phyloP scores from a whole-genome alignment of 352 stramenopile genomes.

The Blastocystis sp. region DNA sequence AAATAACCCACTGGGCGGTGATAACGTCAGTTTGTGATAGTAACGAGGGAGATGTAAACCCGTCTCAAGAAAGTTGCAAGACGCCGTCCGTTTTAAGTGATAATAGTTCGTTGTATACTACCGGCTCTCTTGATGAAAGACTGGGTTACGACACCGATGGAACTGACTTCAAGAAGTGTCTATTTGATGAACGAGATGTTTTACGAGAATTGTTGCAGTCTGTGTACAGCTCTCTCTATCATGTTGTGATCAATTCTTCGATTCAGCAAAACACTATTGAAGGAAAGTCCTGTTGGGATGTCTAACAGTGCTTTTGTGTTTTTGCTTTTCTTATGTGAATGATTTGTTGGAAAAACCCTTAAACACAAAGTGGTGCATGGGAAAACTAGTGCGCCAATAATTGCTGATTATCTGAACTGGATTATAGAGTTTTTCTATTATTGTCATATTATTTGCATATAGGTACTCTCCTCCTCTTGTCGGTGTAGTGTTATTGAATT shows the following conservation, averaged over 20 bases:
- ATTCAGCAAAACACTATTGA: neutral
- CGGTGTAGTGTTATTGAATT: neutral
- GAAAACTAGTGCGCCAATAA: neutral
- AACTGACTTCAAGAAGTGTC: neutral
- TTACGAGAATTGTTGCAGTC: neutral
- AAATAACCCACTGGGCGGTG: neutral
- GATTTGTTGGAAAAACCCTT: neutral
- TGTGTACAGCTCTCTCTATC: neutral
- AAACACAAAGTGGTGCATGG: neutral
- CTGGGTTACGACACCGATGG: neutral
- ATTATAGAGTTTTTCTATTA: neutral
- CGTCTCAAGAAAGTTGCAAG: neutral
- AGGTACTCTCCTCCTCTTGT: neutral
- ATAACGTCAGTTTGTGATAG: neutral
- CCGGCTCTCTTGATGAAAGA: neutral
- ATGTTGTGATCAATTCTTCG: neutral
- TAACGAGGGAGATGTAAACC: neutral
- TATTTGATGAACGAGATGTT: neutral
- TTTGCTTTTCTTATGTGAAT: neutral
- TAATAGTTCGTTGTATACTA: neutral
- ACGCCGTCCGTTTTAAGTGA: neutral
- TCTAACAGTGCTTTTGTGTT: neutral
- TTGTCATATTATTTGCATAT: neutral
- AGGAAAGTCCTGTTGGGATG: slow-evolving; percentile 25
- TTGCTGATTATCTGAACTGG: neutral